Evolutionary conservation across 345 rosid species (phyloP).

Genomic region (Garcia nutans): DNA sequence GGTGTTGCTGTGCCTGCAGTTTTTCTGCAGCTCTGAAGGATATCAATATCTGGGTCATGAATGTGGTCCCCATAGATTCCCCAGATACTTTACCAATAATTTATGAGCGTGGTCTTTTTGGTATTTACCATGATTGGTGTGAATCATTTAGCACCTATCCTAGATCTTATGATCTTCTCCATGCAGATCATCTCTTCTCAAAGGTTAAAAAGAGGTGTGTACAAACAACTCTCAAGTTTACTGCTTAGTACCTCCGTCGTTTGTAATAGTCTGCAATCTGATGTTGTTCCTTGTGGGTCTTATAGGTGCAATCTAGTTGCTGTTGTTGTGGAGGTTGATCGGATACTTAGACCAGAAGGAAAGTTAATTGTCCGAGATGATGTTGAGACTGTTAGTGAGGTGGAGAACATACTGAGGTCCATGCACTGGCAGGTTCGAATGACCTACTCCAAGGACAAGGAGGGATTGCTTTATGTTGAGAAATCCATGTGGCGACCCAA

Average conservation of each 20-base stretch:
- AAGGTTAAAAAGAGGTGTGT: slow-evolving; percentile 66
- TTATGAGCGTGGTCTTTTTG: slow-evolving; percentile 88
- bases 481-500: slow-evolving; percentile 85
- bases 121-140: slow-evolving; percentile 96
- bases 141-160: slow-evolving; percentile 97
- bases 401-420: slow-evolving; percentile 56
- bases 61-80: slow-evolving; percentile 77
- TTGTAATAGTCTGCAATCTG: not conserved
- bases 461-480: slow-evolving; percentile 78
- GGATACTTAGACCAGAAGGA: slow-evolving; percentile 87
- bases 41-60: slow-evolving; percentile 87
- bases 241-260: not conserved
- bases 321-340: slow-evolving; percentile 78
- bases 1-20: slow-evolving; percentile 42
- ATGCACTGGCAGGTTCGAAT: slow-evolving; percentile 84
- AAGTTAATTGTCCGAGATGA: slow-evolving; percentile 75
- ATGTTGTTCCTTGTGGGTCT: slow-evolving; percentile 2
- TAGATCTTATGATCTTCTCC: slow-evolving; percentile 93
- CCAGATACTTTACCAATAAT: slow-evolving; percentile 92
- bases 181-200: slow-evolving; percentile 96
- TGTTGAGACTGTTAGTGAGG: slow-evolving; percentile 51
- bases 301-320: slow-evolving; percentile 70
- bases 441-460: slow-evolving; percentile 74
- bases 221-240: too few relatives aligned
- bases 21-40: slow-evolving; percentile 91